Evolutionary conservation across 345 rosid genomes (phyloP).

Genomic region (Arabis hirsuta): DNA sequence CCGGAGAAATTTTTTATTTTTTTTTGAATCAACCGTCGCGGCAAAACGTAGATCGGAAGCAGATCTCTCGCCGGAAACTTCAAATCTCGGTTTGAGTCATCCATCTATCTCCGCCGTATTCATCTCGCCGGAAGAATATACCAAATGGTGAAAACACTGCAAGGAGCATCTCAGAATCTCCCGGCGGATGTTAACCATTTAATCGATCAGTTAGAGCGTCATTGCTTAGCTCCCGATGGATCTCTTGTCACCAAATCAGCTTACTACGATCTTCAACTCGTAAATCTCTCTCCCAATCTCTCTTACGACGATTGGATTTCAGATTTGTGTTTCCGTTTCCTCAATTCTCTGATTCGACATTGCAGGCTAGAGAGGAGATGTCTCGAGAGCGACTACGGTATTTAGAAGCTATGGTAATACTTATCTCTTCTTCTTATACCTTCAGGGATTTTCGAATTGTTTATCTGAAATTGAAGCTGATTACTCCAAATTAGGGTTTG

Average conservation of each 20-base stretch:
- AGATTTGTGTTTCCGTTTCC: constrained; percentile 14
- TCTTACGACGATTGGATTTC: background rate
- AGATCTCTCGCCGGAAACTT: constrained; percentile 38
- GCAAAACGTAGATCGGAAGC: background rate
- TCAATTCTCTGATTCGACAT: constrained; percentile 27
- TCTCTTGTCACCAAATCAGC: constrained; percentile 93
- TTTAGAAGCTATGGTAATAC: constrained; percentile 87
- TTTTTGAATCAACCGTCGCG: constrained; percentile 32
- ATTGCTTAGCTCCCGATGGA: constrained; percentile 93
- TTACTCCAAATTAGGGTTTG: constrained; percentile 20
- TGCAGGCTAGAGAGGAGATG: constrained; percentile 98
- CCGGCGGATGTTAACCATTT: constrained; percentile 78
- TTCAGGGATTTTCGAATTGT: background rate
- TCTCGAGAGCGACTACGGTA: constrained; percentile 84
- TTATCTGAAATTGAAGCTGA: background rate
- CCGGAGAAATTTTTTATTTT: no score
- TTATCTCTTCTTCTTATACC: background rate
- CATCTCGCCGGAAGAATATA: background rate
- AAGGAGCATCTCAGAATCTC: constrained; percentile 64
- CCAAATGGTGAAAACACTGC: constrained; percentile 65
- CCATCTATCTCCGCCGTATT: constrained; percentile 5
- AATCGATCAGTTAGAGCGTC: constrained; percentile 97
- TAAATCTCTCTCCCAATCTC: constrained; percentile 41
- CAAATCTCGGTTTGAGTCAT: background rate
- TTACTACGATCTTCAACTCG: constrained; percentile 83